Evolutionary conservation across 2,329 filamentous ascomycete species (phyloP), one percentile per base, ranked within the genome.

Genomic region (Elsinoe perseae): DNA sequence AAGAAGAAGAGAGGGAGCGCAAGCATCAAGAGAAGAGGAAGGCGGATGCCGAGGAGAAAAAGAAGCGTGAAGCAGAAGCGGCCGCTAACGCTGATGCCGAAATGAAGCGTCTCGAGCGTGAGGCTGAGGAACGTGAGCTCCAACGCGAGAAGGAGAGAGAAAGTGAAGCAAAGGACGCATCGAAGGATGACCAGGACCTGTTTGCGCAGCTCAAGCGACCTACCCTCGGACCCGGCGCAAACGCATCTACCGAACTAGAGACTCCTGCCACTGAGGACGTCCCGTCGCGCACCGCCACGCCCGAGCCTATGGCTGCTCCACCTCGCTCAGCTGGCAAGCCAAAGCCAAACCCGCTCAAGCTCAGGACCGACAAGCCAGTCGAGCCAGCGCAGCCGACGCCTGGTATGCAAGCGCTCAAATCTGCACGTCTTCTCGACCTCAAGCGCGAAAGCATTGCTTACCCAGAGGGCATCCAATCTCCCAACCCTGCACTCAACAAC

Each of bases 331-430:
- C 66, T 16, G 75, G 76, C 57, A 90, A 89, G 72, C 82, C 78
- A 20, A 96, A 95, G 79, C 92, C 93, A 50, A 84, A 86, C 58
- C 86, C 89, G 43, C 84, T 98, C 62, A 96, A 96, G 73, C 80
- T 97, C 60, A 82, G 90, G 56, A 95, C 87, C 61, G 89, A 84
- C 64, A 95, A 91, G 74, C 77, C 86, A 34, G 82, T 95, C 21
- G 92, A 98, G 75, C 87, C 92, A 54, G 84, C 89, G 54, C 91
- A 96, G 72, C 92, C 92, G 14, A 97, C 89, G 61, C 89, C 93
- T 58, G 92, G 91, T 60, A 86, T 98, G 69, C 91, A 95, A 72
- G 87, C 92, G 7, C 80, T 98, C 60, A 92, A 93, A 75, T 92
- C 90, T 16, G 89, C 93, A 56, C 87, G 91, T 52, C 92, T 95